Percentiles rank a stretch among this genome's conserved stretches.
These are phyloP conservation scores for Polychytrium aggregatum DNA, from an alignment of 192 early-diverging fungal genomes.

Conservation along the genomic window DNA sequence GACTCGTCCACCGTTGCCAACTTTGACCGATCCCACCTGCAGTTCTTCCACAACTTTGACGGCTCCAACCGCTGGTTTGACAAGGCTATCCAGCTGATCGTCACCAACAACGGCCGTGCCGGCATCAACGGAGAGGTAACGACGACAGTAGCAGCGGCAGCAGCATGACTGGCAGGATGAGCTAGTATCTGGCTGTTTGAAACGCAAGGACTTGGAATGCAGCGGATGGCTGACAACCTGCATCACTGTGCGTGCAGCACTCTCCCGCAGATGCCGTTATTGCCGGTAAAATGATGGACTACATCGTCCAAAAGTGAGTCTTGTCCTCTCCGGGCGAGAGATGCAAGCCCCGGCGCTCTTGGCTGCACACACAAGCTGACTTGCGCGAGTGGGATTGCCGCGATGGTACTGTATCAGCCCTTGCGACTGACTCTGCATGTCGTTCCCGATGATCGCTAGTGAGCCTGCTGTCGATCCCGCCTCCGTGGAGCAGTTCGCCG, in stretches of 20 bases:
- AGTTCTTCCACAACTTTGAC: conserved; percentile 65
- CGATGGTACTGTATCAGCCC: no score
- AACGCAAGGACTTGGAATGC: background rate
- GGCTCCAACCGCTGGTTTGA: conserved; percentile 94
- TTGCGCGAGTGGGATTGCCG: no score
- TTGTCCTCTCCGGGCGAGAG: background rate
- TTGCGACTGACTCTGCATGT: background rate
- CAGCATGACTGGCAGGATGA: background rate
- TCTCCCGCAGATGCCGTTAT: conserved; percentile 86
- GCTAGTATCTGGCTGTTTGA: background rate
- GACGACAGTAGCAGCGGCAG: no score
- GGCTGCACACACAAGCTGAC: no score
- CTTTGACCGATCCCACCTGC: conserved; percentile 52
- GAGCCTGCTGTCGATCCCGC: conserved; percentile 43
- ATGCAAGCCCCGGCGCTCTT: no score
- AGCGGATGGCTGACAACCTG: background rate
- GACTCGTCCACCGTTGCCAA: conserved; percentile 50
- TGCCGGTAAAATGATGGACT: conserved; percentile 69
- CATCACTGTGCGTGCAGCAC: conserved; percentile 38
- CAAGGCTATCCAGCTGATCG: conserved; percentile 82
- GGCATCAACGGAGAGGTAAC: conserved; percentile 91
- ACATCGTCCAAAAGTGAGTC: conserved; percentile 49
- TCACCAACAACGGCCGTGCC: conserved; percentile 70
- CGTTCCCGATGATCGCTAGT: conserved; percentile 8
- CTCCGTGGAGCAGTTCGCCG: conserved; percentile 11